Evolutionary conservation across 225 moss, liverwort and hornwort species (phyloP), one percentile per base, ranked within the genome.

Genomic region (Sphagnum contortum): DNA sequence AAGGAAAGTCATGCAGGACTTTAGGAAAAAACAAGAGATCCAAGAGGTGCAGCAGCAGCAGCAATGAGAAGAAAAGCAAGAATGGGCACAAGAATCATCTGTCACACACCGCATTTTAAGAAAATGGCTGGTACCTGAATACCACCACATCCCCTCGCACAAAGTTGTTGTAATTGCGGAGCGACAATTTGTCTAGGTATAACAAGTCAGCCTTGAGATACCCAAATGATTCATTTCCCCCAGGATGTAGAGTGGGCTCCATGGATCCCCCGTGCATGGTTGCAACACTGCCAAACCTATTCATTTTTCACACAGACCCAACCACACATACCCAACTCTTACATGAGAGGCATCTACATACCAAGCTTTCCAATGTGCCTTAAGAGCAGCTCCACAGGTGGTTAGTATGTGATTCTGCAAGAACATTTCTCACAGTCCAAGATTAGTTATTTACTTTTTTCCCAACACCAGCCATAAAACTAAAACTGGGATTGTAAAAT

Each of bases 71-170:
- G 9, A 1, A 9, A 56, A n/a, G n/a, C n/a, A 9, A 29, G 29
- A 62, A 50, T 3, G 55, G 45, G 14, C 50, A 49, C 14, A 59
- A 55, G 9, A 58, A 45, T 13, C 29, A 54, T 46, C 52, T 52
- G 52, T 5, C 6, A 52, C 7, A 9, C 52, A 52, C 52, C 52
- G 29, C 29, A 29, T 29, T 29, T 29, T 29, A 29, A 29, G 29
- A 29, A 29, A 29, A 29, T 29, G 29, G 29, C 50, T 29, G 29
- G 63, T 61, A 96, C 96, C 90, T 93, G 82, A 93, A 91, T 57
- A 93, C 90, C 49, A 98, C 96, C n/a, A 98, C 92, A 75, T 98
- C 96, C 49, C 96, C 96, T 61, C 93, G 92, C 67, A 79, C 77
- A 66, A 98, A 98, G 72, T 68, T 87, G 29, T 29, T 0, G 86